Evolutionary conservation across 1,284 basidiomycete species (phyloP).

Genomic region (Rhodotorula sp.): DNA sequence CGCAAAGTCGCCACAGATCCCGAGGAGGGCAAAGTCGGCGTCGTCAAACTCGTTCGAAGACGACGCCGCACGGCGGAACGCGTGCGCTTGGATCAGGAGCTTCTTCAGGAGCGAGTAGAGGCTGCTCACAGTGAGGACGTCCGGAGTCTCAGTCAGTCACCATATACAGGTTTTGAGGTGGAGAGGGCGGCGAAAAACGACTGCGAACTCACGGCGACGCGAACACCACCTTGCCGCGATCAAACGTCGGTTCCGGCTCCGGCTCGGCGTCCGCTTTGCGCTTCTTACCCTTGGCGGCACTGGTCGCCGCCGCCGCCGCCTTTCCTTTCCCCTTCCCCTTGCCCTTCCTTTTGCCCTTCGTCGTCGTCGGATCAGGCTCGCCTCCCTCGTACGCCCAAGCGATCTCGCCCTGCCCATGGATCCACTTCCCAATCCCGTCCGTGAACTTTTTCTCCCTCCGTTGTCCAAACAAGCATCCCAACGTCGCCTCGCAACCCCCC

Average conservation of each 20-base stretch:
- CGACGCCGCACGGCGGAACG: conserved; percentile 56
- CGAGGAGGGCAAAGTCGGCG: conserved; percentile 53
- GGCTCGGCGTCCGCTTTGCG: background rate
- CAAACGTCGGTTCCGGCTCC: no score
- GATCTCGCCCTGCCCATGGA: conserved; percentile 55
- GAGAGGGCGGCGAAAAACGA: conserved; percentile 4
- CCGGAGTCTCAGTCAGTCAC: background rate
- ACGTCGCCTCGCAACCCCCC: conserved; percentile 57
- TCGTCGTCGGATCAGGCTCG: background rate
- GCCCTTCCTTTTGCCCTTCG: conserved; percentile 4
- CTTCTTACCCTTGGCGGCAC: background rate
- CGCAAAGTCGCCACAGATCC: conserved; percentile 55
- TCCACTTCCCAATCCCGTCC: conserved; percentile 56
- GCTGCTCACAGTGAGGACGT: conserved; percentile 48
- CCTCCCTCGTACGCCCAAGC: conserved; percentile 45
- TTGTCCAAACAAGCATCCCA: conserved; percentile 53
- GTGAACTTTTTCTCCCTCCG: conserved; percentile 52
- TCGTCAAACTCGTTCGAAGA: conserved; percentile 46
- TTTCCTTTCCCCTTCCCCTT: conserved; percentile 10
- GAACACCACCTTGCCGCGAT: conserved; percentile 1
- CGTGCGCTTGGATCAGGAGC: conserved; percentile 57
- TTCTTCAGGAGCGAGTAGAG: conserved; percentile 60
- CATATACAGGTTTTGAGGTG: background rate
- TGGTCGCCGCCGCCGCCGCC: background rate
- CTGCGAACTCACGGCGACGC: conserved; percentile 2